Percentiles rank a stretch among this genome's conserved stretches.
Evolutionary conservation across 805 yeast species (phyloP).

Genomic region (Wickerhamomyces bovis): DNA sequence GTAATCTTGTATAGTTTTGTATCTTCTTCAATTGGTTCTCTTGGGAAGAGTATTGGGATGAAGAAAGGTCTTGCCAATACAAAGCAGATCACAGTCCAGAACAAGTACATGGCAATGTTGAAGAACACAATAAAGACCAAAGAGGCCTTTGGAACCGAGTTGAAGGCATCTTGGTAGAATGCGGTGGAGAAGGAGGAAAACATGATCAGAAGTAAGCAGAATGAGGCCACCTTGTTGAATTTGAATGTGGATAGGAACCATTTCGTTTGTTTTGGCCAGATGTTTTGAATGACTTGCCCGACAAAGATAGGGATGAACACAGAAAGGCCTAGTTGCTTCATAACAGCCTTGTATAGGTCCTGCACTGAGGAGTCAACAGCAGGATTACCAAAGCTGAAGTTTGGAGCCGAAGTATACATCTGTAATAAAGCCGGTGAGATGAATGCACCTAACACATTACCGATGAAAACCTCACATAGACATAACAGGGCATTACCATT

Average conservation of each 20-base stretch:
- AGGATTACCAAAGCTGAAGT: constrained; percentile 80
- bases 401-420: constrained; percentile 47
- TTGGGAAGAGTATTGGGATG: constrained; percentile 36
- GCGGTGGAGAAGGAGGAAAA: constrained; percentile 83
- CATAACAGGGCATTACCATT: constrained; percentile 77
- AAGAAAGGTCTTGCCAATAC: constrained; percentile 55
- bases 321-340: constrained; percentile 82
- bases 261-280: constrained; percentile 58
- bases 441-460: constrained; percentile 81
- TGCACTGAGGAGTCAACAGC: constrained; percentile 48
- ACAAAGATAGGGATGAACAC: constrained; percentile 82
- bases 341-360: constrained; percentile 62
- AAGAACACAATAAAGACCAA: constrained; percentile 76
- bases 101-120: constrained; percentile 71
- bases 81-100: constrained; percentile 65
- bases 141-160: constrained; percentile 58
- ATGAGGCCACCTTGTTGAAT: constrained; percentile 68
- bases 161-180: constrained; percentile 75
- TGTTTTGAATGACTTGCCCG: constrained; percentile 77
- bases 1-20: constrained; percentile 39
- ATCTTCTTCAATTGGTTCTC: constrained; percentile 42
- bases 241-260: constrained; percentile 53
- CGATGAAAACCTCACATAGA: constrained; percentile 78
- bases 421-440: constrained; percentile 82
- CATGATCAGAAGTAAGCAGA: constrained; percentile 73